Base-by-base conservation (phyloP, 1,139 yeast genomes). In the Taiozyma sp. region DNA sequence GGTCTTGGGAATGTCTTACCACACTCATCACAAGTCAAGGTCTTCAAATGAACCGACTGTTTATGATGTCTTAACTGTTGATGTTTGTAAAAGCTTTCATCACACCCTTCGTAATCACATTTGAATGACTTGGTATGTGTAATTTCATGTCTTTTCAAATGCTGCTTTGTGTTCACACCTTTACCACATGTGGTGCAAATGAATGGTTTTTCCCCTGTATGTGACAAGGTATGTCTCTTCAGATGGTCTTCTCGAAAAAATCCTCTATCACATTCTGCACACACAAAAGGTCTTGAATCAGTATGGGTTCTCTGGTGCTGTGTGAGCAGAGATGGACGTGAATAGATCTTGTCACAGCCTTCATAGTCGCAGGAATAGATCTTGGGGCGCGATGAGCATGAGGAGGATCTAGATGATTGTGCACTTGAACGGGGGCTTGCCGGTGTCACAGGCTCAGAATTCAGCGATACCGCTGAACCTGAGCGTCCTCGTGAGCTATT, bases 91-190 rank as follows among this genome's bases (percentile, higher is more conserved):
- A 89, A 91, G 0, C 83, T 69, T 59, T 82, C 88, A 0, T 60
- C 57, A 64, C 99, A 93, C 5, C 72, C 79, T 37, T 76, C 81
- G 57, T 76, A 73, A 2, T 77, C 69, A 64, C 97, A 90, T 48
- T 64, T 61, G 62, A 83, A 85, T 0, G 91, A 80, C 57, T 83
- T 83, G 6, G 82, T 79, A 66, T 90, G 97, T 13, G 95, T 84
- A 28, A 79, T 73, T 56, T 74, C 91, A 65, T 93, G 99, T 51
- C 97, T 75, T 57, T 79, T 80, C 56, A 90, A 71, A 64, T 91
- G 98, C 68, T 93, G 99, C 47, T 69, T 68, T 0, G 96, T 79
- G 54, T 85, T 85, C 51, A 88, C 86, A 2, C 97, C 96, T 65
- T 89, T 89, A 1, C 85, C 85, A 66, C 99, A 93, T 1, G 76